phyloP scores from a whole-genome alignment of 306 rosid genomes.

The Luffa acutangula region DNA sequence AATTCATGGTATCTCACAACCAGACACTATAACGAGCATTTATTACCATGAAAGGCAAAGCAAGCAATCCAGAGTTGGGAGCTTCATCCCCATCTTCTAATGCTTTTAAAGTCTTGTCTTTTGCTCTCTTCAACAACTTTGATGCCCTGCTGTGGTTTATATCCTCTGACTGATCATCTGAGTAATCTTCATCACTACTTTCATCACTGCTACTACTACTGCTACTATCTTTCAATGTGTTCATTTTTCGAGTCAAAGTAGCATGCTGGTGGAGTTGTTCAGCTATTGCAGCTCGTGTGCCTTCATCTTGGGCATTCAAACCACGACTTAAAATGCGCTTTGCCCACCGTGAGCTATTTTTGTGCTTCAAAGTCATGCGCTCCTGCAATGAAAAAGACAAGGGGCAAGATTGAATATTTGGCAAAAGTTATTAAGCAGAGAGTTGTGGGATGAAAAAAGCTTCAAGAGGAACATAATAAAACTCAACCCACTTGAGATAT shows the following conservation, averaged over 20 bases:
- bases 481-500: not conserved
- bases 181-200: constrained; percentile 51
- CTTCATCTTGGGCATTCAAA: constrained; percentile 69
- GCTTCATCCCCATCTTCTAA: constrained; percentile 60
- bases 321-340: constrained; percentile 63
- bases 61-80: constrained; percentile 68
- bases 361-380: constrained; percentile 78
- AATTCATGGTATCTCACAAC: not conserved
- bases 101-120: constrained; percentile 52
- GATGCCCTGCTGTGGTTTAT: constrained; percentile 39
- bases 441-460: not conserved
- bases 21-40: constrained; percentile 12
- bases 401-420: not conserved
- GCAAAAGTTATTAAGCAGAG: not conserved
- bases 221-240: constrained; percentile 55
- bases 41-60: constrained; percentile 84
- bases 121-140: constrained; percentile 57
- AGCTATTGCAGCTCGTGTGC: constrained; percentile 75
- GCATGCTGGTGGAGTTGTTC: constrained; percentile 61
- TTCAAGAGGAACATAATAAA: not conserved
- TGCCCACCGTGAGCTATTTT: constrained; percentile 58
- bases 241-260: constrained; percentile 69
- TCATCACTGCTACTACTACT: constrained; percentile 57
- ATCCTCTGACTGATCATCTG: constrained; percentile 30
- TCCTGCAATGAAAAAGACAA: constrained; percentile 37